Conservation (phyloP, 2,329 filamentous ascomycete species). For the Bipolaris zeicola region DNA sequence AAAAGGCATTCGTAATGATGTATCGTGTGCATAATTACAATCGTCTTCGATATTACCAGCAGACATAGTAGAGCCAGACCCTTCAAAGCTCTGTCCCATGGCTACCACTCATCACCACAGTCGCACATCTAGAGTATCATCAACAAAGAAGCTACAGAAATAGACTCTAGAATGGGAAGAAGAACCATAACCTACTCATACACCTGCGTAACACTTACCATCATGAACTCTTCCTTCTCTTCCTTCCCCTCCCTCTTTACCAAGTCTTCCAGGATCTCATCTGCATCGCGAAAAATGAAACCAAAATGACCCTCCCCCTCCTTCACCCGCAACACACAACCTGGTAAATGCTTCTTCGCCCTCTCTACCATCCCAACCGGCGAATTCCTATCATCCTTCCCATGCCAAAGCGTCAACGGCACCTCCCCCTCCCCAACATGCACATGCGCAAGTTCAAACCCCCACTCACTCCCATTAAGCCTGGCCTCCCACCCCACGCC, state of each 20-base stretch:
- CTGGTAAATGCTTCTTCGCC: slow-evolving; percentile 30
- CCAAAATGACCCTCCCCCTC: slow-evolving; percentile 37
- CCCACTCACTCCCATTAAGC: slow-evolving; percentile 38
- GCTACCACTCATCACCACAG: background rate
- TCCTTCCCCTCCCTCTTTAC: slow-evolving; percentile 17
- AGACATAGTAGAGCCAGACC: background rate
- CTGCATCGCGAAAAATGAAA: slow-evolving; percentile 26
- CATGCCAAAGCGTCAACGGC: slow-evolving; percentile 43
- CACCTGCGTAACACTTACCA: slow-evolving; percentile 5
- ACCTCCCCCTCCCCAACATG: slow-evolving; percentile 23
- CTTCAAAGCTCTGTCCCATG: background rate
- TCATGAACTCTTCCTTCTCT: slow-evolving; percentile 25
- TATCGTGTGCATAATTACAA: no score
- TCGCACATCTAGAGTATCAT: background rate
- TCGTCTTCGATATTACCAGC: background rate
- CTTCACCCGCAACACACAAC: slow-evolving; percentile 27
- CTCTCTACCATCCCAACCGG: slow-evolving; percentile 32
- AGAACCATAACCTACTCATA: background rate
- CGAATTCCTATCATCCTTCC: slow-evolving; percentile 35
- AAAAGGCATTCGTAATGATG: no score
- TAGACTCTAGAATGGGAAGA: background rate
- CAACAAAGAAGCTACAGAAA: background rate
- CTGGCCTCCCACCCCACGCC: slow-evolving; percentile 39
- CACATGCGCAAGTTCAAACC: slow-evolving; percentile 40
- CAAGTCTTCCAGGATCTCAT: slow-evolving; percentile 31